A percentile compares a stretch with the other conserved stretches of the same genome.
These are phyloP conservation scores for Aspergillus biplanus DNA, from an alignment of 495 filamentous ascomycete genomes.

Conservation along the genomic window DNA sequence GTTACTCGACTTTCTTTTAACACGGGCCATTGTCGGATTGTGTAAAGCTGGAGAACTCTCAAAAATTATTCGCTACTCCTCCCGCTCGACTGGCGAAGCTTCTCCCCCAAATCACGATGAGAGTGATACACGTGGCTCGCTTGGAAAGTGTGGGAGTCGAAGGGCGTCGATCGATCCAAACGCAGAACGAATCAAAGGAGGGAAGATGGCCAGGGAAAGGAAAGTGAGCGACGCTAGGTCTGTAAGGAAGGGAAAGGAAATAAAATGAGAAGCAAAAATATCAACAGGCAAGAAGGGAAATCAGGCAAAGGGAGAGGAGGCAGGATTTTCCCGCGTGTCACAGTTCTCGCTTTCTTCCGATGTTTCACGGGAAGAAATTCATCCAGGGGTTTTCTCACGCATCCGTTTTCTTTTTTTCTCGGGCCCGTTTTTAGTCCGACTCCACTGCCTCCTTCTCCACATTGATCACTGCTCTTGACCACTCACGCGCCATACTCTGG, in stretches of 20 bases:
- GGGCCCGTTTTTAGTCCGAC: slow-evolving; percentile 6
- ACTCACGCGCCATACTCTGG: background rate
- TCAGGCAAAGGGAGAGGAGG: background rate
- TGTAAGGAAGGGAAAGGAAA: background rate
- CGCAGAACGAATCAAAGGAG: background rate
- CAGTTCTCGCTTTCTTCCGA: background rate
- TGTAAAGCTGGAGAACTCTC: background rate
- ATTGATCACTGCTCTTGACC: background rate
- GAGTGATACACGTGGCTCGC: background rate
- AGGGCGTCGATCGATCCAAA: background rate
- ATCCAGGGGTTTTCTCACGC: background rate
- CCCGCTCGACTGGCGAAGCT: background rate
- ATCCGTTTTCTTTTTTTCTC: background rate
- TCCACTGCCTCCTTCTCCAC: slow-evolving; percentile 1
- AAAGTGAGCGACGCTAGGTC: background rate
- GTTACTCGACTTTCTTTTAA: slow-evolving; percentile 51
- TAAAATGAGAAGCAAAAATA: background rate
- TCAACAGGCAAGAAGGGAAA: background rate
- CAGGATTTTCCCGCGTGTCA: background rate
- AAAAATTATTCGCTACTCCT: background rate
- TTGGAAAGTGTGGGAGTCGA: background rate
- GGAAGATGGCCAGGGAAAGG: background rate
- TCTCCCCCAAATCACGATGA: background rate
- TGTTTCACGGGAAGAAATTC: background rate
- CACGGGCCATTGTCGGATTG: slow-evolving; percentile 41